phyloP scores from a whole-genome alignment of 1,284 basidiomycete species.

The Leccinum solheimii region DNA sequence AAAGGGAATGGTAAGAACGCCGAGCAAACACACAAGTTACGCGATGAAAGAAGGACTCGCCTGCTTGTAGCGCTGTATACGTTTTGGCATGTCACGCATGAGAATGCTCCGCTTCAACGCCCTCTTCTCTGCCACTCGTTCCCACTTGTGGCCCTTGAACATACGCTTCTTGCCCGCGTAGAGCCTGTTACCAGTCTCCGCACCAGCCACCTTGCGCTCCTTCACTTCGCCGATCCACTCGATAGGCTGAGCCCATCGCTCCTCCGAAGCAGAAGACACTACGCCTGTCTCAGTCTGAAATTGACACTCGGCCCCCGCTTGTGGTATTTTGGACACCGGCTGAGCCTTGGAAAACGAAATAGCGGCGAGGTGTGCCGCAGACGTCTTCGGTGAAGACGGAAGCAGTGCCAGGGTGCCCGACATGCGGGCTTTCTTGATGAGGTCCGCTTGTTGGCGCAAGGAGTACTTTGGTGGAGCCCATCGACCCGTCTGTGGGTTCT shows the following conservation, averaged over 20 bases:
- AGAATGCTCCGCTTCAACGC: slow-evolving; percentile 50
- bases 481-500: slow-evolving; percentile 57
- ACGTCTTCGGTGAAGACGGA: slow-evolving; percentile 63
- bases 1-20: slow-evolving; percentile 6
- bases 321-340: slow-evolving; percentile 15
- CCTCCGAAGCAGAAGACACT: slow-evolving; percentile 12
- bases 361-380: slow-evolving; percentile 17
- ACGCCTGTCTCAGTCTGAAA: background rate
- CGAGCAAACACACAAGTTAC: background rate
- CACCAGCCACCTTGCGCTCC: slow-evolving; percentile 48
- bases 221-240: slow-evolving; percentile 60
- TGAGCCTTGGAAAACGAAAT: slow-evolving; percentile 21
- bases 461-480: slow-evolving; percentile 74
- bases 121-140: slow-evolving; percentile 52
- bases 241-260: slow-evolving; percentile 42
- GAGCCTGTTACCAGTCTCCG: slow-evolving; percentile 58
- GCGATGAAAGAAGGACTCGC: slow-evolving; percentile 39
- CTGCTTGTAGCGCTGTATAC: slow-evolving; percentile 62
- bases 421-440: slow-evolving; percentile 67
- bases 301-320: background rate
- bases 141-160: slow-evolving; percentile 88
- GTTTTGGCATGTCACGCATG: slow-evolving; percentile 65
- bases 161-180: slow-evolving; percentile 74
- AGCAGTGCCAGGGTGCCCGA: slow-evolving; percentile 55
- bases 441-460: slow-evolving; percentile 70